Evolutionary conservation across 1,284 basidiomycete species (phyloP).

Genomic region (Wolfiporia cocos): DNA sequence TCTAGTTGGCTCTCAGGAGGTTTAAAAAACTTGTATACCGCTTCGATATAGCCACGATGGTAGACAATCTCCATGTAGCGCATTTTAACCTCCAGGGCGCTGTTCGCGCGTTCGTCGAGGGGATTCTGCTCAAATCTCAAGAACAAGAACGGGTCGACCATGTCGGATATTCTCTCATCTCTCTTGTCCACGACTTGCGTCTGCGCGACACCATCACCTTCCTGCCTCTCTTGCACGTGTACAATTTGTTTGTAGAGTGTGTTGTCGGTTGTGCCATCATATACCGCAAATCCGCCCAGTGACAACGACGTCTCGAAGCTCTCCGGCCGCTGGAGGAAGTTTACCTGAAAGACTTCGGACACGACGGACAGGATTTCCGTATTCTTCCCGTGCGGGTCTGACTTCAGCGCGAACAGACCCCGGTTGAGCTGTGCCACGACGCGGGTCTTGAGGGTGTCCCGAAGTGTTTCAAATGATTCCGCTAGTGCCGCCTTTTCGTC

Average conservation of each 20-base stretch:
- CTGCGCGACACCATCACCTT: constrained; percentile 16
- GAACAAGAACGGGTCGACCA: constrained; percentile 83
- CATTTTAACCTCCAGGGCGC: constrained; percentile 86
- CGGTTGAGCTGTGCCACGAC: constrained; percentile 78
- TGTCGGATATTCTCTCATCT: constrained; percentile 22
- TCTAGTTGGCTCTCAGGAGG: constrained; percentile 95
- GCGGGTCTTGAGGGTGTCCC: constrained; percentile 79
- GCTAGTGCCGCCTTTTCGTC: constrained; percentile 79
- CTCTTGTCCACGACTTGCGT: constrained; percentile 25
- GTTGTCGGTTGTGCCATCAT: constrained; percentile 83
- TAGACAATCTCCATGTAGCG: constrained; percentile 98
- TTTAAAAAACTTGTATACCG: constrained; percentile 89
- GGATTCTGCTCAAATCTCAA: constrained; percentile 93
- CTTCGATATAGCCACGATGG: constrained; percentile 91
- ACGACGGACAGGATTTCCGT: constrained; percentile 84
- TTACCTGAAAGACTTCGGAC: constrained; percentile 86
- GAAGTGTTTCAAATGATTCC: constrained; percentile 64
- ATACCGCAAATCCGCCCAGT: constrained; percentile 85
- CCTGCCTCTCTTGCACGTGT: constrained; percentile 68
- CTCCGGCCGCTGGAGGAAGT: constrained; percentile 81
- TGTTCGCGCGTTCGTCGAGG: constrained; percentile 90
- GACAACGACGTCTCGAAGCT: constrained; percentile 82
- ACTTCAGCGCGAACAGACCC: constrained; percentile 81
- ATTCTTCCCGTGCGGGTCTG: constrained; percentile 55
- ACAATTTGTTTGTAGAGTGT: constrained; percentile 93